A percentile compares a stretch with the other conserved stretches of the same genome.
Evolutionary conservation across 2,329 filamentous ascomycete genomes (phyloP).

Genomic region (Orbilia javanica): DNA sequence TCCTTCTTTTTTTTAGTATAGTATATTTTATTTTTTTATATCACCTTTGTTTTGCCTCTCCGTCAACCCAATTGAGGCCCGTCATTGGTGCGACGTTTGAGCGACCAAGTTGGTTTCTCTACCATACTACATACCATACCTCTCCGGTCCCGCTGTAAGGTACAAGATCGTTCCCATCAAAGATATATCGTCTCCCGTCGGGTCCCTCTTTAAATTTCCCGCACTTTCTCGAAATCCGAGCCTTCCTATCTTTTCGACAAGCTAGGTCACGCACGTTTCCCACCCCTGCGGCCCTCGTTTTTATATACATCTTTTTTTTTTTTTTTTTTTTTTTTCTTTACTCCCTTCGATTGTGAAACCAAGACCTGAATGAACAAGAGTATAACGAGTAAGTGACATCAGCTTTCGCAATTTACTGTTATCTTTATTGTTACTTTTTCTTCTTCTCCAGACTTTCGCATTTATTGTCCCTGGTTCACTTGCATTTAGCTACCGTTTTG

Average conservation of each 20-base stretch:
- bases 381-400: slow-evolving; percentile 25
- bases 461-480: slow-evolving; percentile 4
- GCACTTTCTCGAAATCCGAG: slow-evolving; percentile 35
- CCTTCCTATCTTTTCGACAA: slow-evolving; percentile 17
- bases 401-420: slow-evolving; percentile 24
- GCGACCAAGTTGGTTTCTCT: slow-evolving; percentile 30
- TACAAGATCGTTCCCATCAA: slow-evolving; percentile 28
- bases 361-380: neutral
- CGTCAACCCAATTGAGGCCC: neutral
- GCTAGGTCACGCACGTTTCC: slow-evolving; percentile 22
- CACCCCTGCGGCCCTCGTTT: slow-evolving; percentile 26
- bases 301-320: too few species aligned
- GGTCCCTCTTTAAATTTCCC: slow-evolving; percentile 26
- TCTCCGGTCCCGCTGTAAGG: slow-evolving; percentile 55
- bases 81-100: slow-evolving; percentile 39
- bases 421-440: slow-evolving; percentile 2
- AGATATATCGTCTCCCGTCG: slow-evolving; percentile 1
- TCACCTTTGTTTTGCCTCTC: neutral
- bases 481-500: slow-evolving; percentile 1
- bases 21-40: slow-evolving; percentile 1
- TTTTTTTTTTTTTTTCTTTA: too few species aligned
- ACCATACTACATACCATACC: neutral
- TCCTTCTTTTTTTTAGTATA: neutral
- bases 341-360: neutral
- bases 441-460: slow-evolving; percentile 6